Evolutionary conservation across 148 eudicot species (phyloP), one percentile per base, ranked within the genome.

Genomic region (Spergularia bocconei): DNA sequence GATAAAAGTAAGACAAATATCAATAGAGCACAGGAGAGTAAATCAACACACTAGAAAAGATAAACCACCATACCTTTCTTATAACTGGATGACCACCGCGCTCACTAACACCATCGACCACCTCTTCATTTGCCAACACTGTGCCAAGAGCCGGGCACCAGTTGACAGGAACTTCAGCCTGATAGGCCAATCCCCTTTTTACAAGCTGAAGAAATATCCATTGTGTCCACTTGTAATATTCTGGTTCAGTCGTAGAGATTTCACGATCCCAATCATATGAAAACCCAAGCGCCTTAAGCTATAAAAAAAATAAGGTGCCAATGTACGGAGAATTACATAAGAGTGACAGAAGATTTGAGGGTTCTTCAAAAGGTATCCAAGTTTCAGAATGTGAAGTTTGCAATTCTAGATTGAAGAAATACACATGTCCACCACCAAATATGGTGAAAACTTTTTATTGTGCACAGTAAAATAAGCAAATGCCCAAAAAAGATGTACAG

Each of bases 111-210:
- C 99, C 99, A 75, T 95, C 99, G 19, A 95, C 79, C 58, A 95
- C 97, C 86, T 95, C 99, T 85, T 95, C 99, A 78, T 95, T 95
- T 71, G 99, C 99, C 87, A 95, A 86, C 57, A 95, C 99, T 75
- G 99, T 95, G 71, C 99, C 99, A 77, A 95, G 97, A 80, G 92
- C 96, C 47, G 99, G 97, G 76, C 99, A 95, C 99, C 99, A 95
- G 75, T 95, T 95, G 69, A 95, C 99, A 4, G 97, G 99, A 61
- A 95, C 97, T 82, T 95, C 99, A 70, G 97, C 99, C 97, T 95
- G 99, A 84, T 95, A 95, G 0, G 99, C 99, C 79, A 95, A 79
- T 65, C 99, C 99, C 84, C 89, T 86, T 81, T 95, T 95, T 58
- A 90, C 67, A 72, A 95, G 97, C 86, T 92, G 99, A 71, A 95